These are phyloP conservation scores for Penicillium coffeae DNA, from an alignment of 495 filamentous ascomycete species.

Conservation along the genomic window DNA sequence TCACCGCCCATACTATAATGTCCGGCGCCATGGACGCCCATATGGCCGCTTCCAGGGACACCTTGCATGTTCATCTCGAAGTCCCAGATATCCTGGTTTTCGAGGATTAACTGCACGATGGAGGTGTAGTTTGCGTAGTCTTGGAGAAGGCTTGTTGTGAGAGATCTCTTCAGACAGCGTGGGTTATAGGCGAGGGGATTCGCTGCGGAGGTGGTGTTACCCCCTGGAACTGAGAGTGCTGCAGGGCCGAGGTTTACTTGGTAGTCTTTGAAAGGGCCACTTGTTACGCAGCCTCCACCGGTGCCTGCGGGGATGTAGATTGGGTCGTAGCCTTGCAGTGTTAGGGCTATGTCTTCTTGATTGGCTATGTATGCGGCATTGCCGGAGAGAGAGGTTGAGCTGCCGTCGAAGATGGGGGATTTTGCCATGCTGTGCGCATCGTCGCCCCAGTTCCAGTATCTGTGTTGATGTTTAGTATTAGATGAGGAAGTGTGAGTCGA, in stretches of 20 bases:
- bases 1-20: slow-evolving; percentile 64
- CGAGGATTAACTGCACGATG: slow-evolving; percentile 39
- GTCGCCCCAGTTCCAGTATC: slow-evolving; percentile 62
- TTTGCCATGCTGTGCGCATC: slow-evolving; percentile 43
- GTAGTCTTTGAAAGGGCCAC: slow-evolving; percentile 51
- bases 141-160: slow-evolving; percentile 43
- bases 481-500: neutral
- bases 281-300: slow-evolving; percentile 60
- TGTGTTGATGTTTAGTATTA: neutral
- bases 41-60: slow-evolving; percentile 35
- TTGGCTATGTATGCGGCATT: slow-evolving; percentile 49
- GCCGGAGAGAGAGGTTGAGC: slow-evolving; percentile 52
- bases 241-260: slow-evolving; percentile 50
- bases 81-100: slow-evolving; percentile 38
- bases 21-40: slow-evolving; percentile 58
- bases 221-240: slow-evolving; percentile 21
- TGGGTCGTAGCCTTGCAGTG: slow-evolving; percentile 14
- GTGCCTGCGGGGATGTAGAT: slow-evolving; percentile 39
- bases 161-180: slow-evolving; percentile 62
- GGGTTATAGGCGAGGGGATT: slow-evolving; percentile 47
- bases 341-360: slow-evolving; percentile 18
- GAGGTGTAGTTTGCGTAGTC: slow-evolving; percentile 47
- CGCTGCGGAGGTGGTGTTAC: slow-evolving; percentile 7
- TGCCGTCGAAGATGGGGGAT: slow-evolving; percentile 61
- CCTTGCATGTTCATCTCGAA: slow-evolving; percentile 52